These are phyloP conservation scores for Solanum pimpinellifolium DNA, from an alignment of 257 asterid species.

Conservation along the genomic window DNA sequence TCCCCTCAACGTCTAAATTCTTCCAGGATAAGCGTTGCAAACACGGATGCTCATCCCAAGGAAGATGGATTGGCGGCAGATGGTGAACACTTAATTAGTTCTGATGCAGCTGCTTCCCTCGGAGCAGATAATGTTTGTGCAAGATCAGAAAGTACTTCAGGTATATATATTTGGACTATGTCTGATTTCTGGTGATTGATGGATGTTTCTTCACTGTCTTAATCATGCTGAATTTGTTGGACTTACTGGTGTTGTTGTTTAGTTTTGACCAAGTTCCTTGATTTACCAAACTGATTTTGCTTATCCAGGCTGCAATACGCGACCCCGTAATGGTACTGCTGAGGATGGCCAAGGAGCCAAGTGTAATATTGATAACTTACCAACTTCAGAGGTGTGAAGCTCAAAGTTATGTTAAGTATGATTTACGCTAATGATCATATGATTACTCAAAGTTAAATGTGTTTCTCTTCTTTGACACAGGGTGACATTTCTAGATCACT, in stretches of 20 bases:
- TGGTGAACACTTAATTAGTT: slow-evolving; percentile 14
- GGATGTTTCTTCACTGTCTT: not conserved
- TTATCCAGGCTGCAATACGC: slow-evolving; percentile 37
- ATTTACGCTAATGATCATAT: not conserved
- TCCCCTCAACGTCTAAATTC: not conserved
- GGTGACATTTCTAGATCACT: slow-evolving; percentile 22
- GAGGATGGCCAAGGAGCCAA: slow-evolving; percentile 36
- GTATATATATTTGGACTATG: slow-evolving; percentile 7
- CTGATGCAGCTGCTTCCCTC: slow-evolving; percentile 27
- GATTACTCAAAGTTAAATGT: not conserved
- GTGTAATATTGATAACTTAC: slow-evolving; percentile 28
- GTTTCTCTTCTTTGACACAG: slow-evolving; percentile 18
- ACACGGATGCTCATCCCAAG: slow-evolving; percentile 17
- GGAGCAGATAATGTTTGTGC: slow-evolving; percentile 19
- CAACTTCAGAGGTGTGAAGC: slow-evolving; percentile 44
- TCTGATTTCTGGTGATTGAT: not conserved
- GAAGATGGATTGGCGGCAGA: slow-evolving; percentile 21
- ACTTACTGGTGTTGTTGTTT: not conserved
- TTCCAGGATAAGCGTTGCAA: not conserved
- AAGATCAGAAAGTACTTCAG: slow-evolving; percentile 19
- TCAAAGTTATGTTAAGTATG: not conserved
- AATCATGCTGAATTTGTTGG: not conserved
- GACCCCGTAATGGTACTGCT: slow-evolving; percentile 31
- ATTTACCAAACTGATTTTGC: not conserved
- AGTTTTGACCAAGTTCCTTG: not conserved